Evolutionary conservation across 768 basidiomycete genomes (phyloP).

Genomic region (Gymnopilus dilepis): DNA sequence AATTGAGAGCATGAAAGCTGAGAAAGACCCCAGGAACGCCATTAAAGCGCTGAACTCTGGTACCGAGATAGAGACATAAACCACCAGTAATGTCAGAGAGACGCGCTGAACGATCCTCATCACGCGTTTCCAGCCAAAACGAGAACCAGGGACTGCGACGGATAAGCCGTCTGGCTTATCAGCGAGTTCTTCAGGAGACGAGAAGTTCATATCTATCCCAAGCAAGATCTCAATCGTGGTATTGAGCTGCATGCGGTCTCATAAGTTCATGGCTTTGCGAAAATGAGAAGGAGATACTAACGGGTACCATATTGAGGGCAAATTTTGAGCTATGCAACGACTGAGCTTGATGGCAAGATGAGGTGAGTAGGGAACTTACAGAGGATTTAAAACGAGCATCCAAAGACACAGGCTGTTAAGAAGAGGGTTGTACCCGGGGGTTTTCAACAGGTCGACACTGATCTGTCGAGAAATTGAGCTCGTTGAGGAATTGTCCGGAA

Average conservation of each 20-base stretch:
- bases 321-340: slow-evolving; percentile 73
- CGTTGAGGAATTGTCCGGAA: no score
- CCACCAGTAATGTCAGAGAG: slow-evolving; percentile 60
- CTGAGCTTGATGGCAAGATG: slow-evolving; percentile 20
- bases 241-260: slow-evolving; percentile 58
- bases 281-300: slow-evolving; percentile 38
- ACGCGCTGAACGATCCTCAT: slow-evolving; percentile 61
- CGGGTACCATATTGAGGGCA: slow-evolving; percentile 81
- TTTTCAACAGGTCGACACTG: slow-evolving; percentile 79
- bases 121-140: slow-evolving; percentile 41
- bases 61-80: slow-evolving; percentile 72
- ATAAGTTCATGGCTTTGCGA: not conserved
- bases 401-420: slow-evolving; percentile 81
- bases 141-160: slow-evolving; percentile 30
- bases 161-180: slow-evolving; percentile 40
- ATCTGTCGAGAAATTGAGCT: slow-evolving; percentile 51
- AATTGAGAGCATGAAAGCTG: slow-evolving; percentile 76
- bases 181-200: slow-evolving; percentile 45
- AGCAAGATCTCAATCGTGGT: slow-evolving; percentile 81
- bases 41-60: slow-evolving; percentile 85
- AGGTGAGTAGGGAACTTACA: slow-evolving; percentile 49
- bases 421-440: slow-evolving; percentile 69
- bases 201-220: slow-evolving; percentile 57
- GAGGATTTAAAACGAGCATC: slow-evolving; percentile 82
- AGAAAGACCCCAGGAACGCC: slow-evolving; percentile 92